Evolutionary conservation across 257 asterid species (phyloP), one percentile per base, ranked within the genome.

Genomic region (Capsicum pubescens): DNA sequence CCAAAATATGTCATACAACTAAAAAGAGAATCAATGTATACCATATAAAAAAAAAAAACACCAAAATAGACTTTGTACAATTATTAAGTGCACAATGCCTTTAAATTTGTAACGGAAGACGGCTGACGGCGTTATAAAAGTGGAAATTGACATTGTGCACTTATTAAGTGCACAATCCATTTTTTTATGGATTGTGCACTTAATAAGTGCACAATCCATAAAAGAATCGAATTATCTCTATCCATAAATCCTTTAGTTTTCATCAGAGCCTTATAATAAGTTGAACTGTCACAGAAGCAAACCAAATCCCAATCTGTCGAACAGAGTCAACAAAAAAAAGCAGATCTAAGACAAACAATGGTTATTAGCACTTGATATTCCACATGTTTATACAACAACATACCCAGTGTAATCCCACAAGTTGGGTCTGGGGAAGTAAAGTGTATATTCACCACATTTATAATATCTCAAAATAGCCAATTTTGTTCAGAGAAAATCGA

Each of bases 181-280:
- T n/a, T n/a, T n/a, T n/a, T n/a, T n/a, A n/a, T n/a, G n/a, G n/a
- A n/a, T n/a, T n/a, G n/a, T n/a, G n/a, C n/a, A n/a, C n/a, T n/a
- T n/a, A n/a, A n/a, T n/a, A n/a, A n/a, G n/a, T n/a, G n/a, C n/a
- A n/a, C 32, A 26, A 26, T 26, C 32, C 1, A 26, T 26, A 26
- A 26, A 26, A 26, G 1, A 26, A 26, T 26, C 1, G 32, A 26
- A 26, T 26, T 26, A 26, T 26, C 32, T 26, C 32, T 26, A 26
- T 26, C 32, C 32, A 71, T 58, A 44, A 66, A 78, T 81, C 32
- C 66, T 67, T 67, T 21, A 15, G 61, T 77, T 77, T 76, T 26
- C 64, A 77, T 77, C 81, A 77, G 81, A 54, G n/a, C 63, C 63
- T 26, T 76, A 54, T 13, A 54, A 36, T 82, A 9, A 64, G 44